Conservation (phyloP, 768 basidiomycete genomes). For the Lactarius quietus region DNA sequence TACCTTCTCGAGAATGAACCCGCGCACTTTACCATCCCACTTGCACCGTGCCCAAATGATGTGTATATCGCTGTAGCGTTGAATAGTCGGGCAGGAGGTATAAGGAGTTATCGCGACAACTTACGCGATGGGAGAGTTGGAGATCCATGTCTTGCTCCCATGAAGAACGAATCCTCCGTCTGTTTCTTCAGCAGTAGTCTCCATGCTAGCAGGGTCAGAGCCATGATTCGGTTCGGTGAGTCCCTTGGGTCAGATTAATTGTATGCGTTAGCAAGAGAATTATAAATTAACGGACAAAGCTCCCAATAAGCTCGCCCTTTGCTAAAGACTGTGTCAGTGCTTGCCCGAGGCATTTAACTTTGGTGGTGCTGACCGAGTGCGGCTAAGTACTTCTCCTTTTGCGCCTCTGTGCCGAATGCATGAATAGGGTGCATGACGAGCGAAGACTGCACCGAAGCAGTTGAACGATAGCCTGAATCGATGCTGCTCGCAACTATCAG, state of each 20-base stretch:
- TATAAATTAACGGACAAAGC: conserved; percentile 65
- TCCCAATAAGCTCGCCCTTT: conserved; percentile 82
- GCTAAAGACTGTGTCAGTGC: conserved; percentile 42
- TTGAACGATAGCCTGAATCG: conserved; percentile 95
- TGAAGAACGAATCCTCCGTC: conserved; percentile 83
- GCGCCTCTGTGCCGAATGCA: conserved; percentile 83
- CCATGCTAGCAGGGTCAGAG: conserved; percentile 97
- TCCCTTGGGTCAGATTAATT: conserved; percentile 49
- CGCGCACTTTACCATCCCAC: conserved; percentile 89
- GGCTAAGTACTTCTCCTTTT: conserved; percentile 90
- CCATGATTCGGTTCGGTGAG: conserved; percentile 96
- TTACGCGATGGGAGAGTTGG: conserved; percentile 87
- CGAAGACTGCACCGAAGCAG: conserved; percentile 91
- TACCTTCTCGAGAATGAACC: conserved; percentile 90
- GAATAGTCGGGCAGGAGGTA: conserved; percentile 5
- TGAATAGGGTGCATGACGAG: conserved; percentile 95
- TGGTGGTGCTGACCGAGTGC: conserved; percentile 52
- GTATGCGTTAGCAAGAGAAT: conserved; percentile 1
- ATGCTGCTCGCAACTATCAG: conserved; percentile 48
- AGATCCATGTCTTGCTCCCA: conserved; percentile 98
- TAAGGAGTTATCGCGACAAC: conserved; percentile 14
- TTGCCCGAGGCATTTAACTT: neutral
- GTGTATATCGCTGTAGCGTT: conserved; percentile 71
- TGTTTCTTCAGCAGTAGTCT: conserved; percentile 81
- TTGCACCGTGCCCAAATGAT: conserved; percentile 93